Percentiles rank a stretch among this genome's conserved stretches.
Conservation (phyloP, 2,329 filamentous ascomycete species). For the Chrysosporium keratinophilum region DNA sequence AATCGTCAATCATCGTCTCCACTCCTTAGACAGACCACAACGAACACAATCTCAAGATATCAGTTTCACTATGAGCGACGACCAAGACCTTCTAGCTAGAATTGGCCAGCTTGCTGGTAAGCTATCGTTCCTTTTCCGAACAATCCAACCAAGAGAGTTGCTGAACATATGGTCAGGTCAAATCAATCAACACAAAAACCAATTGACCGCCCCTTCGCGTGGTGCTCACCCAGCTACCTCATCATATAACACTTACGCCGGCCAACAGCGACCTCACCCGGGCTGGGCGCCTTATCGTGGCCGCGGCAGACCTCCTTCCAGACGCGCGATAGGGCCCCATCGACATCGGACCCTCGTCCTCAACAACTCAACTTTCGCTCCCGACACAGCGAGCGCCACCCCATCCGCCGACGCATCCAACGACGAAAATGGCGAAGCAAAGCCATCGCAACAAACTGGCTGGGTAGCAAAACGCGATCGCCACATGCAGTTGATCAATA, state of each 20-base stretch:
- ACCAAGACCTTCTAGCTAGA: slow-evolving; percentile 45
- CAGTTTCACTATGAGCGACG: slow-evolving; percentile 39
- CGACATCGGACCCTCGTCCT: slow-evolving; percentile 56
- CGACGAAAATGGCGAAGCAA: slow-evolving; percentile 24
- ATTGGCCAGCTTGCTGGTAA: slow-evolving; percentile 50
- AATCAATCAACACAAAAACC: slow-evolving; percentile 69
- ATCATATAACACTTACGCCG: slow-evolving; percentile 14
- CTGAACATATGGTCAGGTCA: slow-evolving; percentile 45
- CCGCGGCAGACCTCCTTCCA: slow-evolving; percentile 32
- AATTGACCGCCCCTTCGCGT: slow-evolving; percentile 23
- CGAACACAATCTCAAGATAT: neutral
- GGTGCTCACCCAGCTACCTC: slow-evolving; percentile 20
- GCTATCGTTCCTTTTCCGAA: slow-evolving; percentile 18
- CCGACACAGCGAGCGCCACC: slow-evolving; percentile 19
- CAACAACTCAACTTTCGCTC: slow-evolving; percentile 37
- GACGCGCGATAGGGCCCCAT: slow-evolving; percentile 34
- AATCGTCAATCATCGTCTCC: neutral
- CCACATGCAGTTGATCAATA: slow-evolving; percentile 74
- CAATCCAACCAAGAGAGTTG: slow-evolving; percentile 35
- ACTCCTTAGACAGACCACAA: neutral
- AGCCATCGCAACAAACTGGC: slow-evolving; percentile 30
- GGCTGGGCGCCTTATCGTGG: slow-evolving; percentile 38
- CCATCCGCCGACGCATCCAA: slow-evolving; percentile 22
- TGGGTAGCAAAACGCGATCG: slow-evolving; percentile 67
- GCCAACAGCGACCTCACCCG: slow-evolving; percentile 19